phyloP scores from a whole-genome alignment of 805 yeast species.

The Candida verbasci region DNA sequence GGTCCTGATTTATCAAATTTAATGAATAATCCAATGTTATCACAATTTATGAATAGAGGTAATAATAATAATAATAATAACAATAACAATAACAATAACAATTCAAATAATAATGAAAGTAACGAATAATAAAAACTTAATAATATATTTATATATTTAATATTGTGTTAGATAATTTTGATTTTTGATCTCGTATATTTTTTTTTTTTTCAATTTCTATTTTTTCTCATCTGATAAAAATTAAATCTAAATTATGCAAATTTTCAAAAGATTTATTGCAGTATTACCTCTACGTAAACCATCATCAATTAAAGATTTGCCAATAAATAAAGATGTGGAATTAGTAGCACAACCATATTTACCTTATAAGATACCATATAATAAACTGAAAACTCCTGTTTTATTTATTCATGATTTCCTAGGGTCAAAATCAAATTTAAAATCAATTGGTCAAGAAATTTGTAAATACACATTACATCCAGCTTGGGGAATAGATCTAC shows the following conservation, averaged over 20 bases:
- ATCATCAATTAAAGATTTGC: neutral
- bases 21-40: conserved; percentile 78
- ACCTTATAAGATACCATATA: neutral
- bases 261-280: neutral
- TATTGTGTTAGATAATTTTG: no score
- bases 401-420: conserved; percentile 53
- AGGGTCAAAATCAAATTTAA: conserved; percentile 45
- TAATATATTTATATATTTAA: neutral
- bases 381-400: conserved; percentile 22
- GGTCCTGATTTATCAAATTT: conserved; percentile 60
- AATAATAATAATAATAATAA: conserved; percentile 2
- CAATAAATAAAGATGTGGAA: neutral
- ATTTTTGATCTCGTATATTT: no score
- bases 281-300: neutral
- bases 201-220: neutral
- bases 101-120: no score
- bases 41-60: conserved; percentile 51
- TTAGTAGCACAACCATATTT: neutral
- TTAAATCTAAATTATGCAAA: neutral
- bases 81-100: neutral
- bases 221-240: neutral
- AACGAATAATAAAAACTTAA: neutral
- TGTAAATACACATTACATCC: conserved; percentile 25
- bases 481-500: conserved; percentile 43
- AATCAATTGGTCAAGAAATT: conserved; percentile 32